A percentile compares a stretch with the other conserved stretches of the same genome.
Conservation (phyloP, 148 eudicot species). For the Rhododendron ferrugineum region DNA sequence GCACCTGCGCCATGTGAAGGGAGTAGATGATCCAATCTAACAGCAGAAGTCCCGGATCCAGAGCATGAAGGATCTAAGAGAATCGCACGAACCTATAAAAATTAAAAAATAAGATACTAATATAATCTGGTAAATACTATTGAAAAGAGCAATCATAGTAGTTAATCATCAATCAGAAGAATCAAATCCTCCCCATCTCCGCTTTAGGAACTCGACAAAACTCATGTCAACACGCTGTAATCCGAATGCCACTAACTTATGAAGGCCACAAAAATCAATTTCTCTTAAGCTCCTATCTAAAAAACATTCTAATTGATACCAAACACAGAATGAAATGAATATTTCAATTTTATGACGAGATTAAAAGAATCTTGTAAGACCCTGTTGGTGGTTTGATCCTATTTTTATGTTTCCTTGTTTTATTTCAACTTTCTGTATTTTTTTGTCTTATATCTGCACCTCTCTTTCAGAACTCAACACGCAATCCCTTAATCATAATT, state of each 20-base stretch:
- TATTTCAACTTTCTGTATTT: background rate
- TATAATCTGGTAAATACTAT: background rate
- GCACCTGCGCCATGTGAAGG: slow-evolving; percentile 68
- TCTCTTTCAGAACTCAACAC: background rate
- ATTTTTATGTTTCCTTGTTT: background rate
- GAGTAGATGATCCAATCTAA: slow-evolving; percentile 88
- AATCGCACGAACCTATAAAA: slow-evolving; percentile 70
- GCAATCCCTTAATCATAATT: background rate
- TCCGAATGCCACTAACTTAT: background rate
- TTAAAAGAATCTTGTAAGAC: background rate
- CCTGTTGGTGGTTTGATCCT: background rate
- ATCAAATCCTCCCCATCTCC: slow-evolving; percentile 5
- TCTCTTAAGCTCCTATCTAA: background rate
- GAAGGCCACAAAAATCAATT: background rate
- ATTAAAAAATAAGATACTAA: background rate
- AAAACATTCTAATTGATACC: background rate
- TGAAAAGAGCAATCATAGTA: background rate
- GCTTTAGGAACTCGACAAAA: background rate
- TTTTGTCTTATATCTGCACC: background rate
- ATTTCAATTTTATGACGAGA: background rate
- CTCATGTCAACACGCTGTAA: background rate
- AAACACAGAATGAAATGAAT: background rate
- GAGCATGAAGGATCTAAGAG: slow-evolving; percentile 99
- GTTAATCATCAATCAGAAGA: background rate
- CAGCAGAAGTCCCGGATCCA: slow-evolving; percentile 91